Conservation (phyloP, 1,139 yeast species). For the Pichia terricola region DNA sequence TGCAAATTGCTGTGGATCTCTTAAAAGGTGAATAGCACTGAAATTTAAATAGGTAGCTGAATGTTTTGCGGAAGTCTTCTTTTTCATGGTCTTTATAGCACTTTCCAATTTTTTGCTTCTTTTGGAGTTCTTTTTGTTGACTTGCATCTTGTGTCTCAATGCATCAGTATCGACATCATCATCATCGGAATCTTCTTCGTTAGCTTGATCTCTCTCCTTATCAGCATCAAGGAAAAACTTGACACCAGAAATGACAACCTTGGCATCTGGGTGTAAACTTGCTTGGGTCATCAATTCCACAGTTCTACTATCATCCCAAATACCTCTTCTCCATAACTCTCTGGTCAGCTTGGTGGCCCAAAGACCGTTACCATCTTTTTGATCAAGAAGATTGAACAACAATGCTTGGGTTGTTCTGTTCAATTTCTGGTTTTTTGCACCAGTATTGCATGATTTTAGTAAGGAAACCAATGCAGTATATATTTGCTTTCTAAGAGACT, state of each 20-base stretch:
- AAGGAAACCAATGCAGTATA: conserved; percentile 70
- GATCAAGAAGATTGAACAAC: conserved; percentile 70
- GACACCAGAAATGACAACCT: conserved; percentile 86
- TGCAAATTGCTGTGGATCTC: conserved; percentile 98
- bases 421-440: conserved; percentile 76
- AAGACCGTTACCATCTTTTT: conserved; percentile 55
- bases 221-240: conserved; percentile 91
- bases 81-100: conserved; percentile 61
- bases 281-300: conserved; percentile 97
- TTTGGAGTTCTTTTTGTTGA: conserved; percentile 75
- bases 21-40: conserved; percentile 82
- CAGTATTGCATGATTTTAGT: conserved; percentile 73
- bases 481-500: conserved; percentile 72
- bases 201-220: conserved; percentile 81
- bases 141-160: conserved; percentile 68
- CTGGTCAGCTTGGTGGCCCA: conserved; percentile 96
- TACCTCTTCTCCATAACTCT: conserved; percentile 94
- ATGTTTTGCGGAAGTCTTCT: conserved; percentile 44
- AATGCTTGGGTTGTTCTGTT: conserved; percentile 88
- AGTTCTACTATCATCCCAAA: conserved; percentile 95
- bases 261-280: conserved; percentile 75
- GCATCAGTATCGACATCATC: conserved; percentile 65
- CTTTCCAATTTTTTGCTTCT: conserved; percentile 68
- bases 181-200: conserved; percentile 62
- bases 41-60: conserved; percentile 78